Base-by-base conservation (phyloP, 139 green algal species). In the Chlorella sp. region DNA sequence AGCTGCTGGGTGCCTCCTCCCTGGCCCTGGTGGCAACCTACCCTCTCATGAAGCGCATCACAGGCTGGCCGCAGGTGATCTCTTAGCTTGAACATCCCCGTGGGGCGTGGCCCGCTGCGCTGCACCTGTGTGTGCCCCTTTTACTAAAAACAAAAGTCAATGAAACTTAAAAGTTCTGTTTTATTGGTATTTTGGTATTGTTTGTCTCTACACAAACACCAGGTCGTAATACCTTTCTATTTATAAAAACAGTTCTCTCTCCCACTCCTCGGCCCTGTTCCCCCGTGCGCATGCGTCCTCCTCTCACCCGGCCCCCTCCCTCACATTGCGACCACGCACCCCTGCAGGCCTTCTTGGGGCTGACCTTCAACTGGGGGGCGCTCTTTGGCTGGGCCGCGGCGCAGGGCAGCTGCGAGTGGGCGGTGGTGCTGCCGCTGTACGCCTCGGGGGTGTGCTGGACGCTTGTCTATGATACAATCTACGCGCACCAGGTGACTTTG, bases 401-500 rank as follows among this genome's bases (percentile, higher is more conserved):
- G 16, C 84, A 89, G 3, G 97, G 97, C 61, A 76, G 40, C 34
- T 94, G 94, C 83, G 92, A 99, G 48, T 97, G 92, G 94, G 26
- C 73, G 0, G 93, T 97, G 14, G 94, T 98, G 39, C 80, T 98
- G 82, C 98, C 98, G 9, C 91, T 99, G 66, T 99, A 99, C 91
- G 88, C 85, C 12, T 91, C 91, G 0, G 95, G 96, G 14, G 91
- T 99, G 0, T 93, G 81, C 76, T 99, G 98, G 98, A 99, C 97
- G 18, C 92, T 99, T 3, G 94, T 99, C 16, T 99, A 99, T 85
- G 98, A 99, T 94, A 99, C 98, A 16, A 98, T 99, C 61, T 99
- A 99, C 86, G 98, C 98, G 0, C 96, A 99, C 86, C 98, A 99
- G 93, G 96, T 86, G 60, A 86, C 39, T 19, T 39, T 22, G 71